phyloP scores from a whole-genome alignment of 2,329 filamentous ascomycete species.

The Aspergillus melleus region DNA sequence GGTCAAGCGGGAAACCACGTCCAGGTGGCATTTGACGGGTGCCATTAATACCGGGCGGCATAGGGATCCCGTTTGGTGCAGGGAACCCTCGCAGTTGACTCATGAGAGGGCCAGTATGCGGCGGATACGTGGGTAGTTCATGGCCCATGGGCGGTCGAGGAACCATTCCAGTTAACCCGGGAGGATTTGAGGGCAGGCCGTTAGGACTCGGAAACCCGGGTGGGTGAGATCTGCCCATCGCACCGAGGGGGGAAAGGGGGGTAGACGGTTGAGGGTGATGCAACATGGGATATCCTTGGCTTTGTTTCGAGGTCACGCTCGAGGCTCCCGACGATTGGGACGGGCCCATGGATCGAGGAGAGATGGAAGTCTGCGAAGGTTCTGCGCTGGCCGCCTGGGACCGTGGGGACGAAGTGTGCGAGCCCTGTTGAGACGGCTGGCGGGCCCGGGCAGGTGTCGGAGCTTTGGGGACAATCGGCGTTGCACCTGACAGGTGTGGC shows the following conservation, averaged over 20 bases:
- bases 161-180: conserved; percentile 54
- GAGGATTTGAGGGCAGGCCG: conserved; percentile 55
- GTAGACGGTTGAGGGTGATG: conserved; percentile 61
- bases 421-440: conserved; percentile 76
- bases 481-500: conserved; percentile 75
- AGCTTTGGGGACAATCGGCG: conserved; percentile 78
- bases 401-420: conserved; percentile 66
- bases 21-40: conserved; percentile 61
- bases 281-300: conserved; percentile 49
- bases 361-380: conserved; percentile 64
- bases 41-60: conserved; percentile 61
- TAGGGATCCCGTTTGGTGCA: conserved; percentile 51
- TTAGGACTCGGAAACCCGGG: conserved; percentile 53
- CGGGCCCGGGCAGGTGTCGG: conserved; percentile 76
- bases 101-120: conserved; percentile 52
- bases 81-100: conserved; percentile 57
- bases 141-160: conserved; percentile 53
- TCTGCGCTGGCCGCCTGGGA: conserved; percentile 49
- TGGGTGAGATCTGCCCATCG: conserved; percentile 58
- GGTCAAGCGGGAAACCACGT: conserved; percentile 54
- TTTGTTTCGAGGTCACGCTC: conserved; percentile 64
- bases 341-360: conserved; percentile 62
- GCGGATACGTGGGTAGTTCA: conserved; percentile 57
- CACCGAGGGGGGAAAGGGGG: conserved; percentile 65
- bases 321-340: conserved; percentile 65